These are phyloP conservation scores for Ceriops tagal DNA, from an alignment of 345 rosid genomes.

Conservation along the genomic window DNA sequence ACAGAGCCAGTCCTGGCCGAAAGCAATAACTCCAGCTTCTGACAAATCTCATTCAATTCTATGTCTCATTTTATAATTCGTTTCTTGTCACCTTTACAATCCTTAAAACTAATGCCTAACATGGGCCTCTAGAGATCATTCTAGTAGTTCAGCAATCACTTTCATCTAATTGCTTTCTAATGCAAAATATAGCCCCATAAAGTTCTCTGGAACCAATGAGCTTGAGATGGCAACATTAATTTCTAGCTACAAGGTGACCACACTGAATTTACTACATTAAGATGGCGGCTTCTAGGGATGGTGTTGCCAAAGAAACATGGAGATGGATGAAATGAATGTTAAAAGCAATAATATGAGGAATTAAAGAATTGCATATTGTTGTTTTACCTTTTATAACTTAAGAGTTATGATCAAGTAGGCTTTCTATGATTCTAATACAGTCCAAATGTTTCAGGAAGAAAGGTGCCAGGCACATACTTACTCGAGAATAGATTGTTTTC, in stretches of 20 bases:
- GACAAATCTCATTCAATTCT: slow-evolving; percentile 2
- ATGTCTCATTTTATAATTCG: background rate
- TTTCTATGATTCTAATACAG: background rate
- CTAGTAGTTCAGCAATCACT: background rate
- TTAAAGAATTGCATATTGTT: too few species aligned
- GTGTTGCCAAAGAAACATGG: too few species aligned
- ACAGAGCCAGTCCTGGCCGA: background rate
- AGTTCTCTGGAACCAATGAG: background rate
- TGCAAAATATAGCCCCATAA: background rate
- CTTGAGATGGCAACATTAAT: background rate
- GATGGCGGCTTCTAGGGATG: too few species aligned
- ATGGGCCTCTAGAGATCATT: background rate
- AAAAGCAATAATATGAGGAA: too few species aligned
- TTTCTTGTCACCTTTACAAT: background rate
- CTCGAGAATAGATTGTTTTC: slow-evolving; percentile 86
- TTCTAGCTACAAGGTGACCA: background rate
- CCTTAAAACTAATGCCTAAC: background rate
- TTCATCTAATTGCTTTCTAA: background rate
- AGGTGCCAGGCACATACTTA: slow-evolving; percentile 28
- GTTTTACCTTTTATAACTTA: too few species aligned
- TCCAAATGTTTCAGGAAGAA: background rate
- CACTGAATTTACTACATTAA: background rate
- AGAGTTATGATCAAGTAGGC: too few species aligned
- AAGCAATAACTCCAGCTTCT: slow-evolving; percentile 1
- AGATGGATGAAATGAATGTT: too few species aligned